Evolutionary conservation across 768 basidiomycete species (phyloP).

Genomic region (Candolleomyces aberdarensis): DNA sequence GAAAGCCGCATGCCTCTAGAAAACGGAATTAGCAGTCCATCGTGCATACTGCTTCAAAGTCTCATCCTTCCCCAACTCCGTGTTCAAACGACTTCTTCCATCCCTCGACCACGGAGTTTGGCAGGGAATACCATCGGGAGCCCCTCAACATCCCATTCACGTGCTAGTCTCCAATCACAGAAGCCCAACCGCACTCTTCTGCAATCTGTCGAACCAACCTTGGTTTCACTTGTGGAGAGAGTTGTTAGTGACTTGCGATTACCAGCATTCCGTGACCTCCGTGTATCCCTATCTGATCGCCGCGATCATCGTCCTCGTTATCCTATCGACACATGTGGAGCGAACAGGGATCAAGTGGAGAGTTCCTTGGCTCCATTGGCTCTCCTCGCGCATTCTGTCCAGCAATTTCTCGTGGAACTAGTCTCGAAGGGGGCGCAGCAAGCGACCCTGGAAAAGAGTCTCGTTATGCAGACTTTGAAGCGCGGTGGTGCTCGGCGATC

Average conservation of each 20-base stretch:
- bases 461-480: conserved; percentile 11
- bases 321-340: conserved; percentile 29
- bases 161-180: background rate
- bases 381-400: conserved; percentile 32
- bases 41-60: background rate
- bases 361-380: conserved; percentile 37
- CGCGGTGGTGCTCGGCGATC: conserved; percentile 16
- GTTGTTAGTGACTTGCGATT: conserved; percentile 12
- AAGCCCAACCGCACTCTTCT: background rate
- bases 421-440: conserved; percentile 35
- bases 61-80: background rate
- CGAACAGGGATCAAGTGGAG: conserved; percentile 25
- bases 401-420: conserved; percentile 32
- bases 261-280: conserved; percentile 10
- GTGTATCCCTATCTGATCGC: conserved; percentile 6
- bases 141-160: background rate
- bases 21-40: background rate
- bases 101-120: background rate
- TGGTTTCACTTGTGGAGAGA: conserved; percentile 3
- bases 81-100: background rate
- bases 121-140: background rate
- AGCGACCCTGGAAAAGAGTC: conserved; percentile 29
- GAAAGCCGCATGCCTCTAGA: background rate
- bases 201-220: conserved; percentile 6
- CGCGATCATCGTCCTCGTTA: conserved; percentile 10